phyloP scores from a whole-genome alignment of 2,329 filamentous ascomycete genomes.

The Lachnellula subtilissima region DNA sequence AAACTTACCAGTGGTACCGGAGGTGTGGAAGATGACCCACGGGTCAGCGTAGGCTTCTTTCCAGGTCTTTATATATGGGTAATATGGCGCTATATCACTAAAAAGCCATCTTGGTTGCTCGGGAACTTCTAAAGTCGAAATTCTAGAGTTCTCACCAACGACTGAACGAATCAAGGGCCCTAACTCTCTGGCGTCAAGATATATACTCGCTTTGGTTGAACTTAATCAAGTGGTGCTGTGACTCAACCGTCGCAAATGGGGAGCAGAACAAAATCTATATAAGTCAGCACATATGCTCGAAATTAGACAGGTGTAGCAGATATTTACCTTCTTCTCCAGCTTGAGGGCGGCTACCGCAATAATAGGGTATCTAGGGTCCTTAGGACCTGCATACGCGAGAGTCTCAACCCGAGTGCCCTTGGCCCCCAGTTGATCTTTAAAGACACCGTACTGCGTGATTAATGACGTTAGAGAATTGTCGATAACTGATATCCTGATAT shows the following conservation, averaged over 20 bases:
- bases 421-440: background rate
- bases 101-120: background rate
- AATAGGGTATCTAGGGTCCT: background rate
- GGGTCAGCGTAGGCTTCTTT: constrained; percentile 1
- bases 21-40: constrained; percentile 15
- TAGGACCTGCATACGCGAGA: constrained; percentile 1
- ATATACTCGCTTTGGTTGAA: background rate
- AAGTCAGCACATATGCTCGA: background rate
- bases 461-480: background rate
- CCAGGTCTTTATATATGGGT: constrained; percentile 4
- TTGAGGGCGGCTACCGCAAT: constrained; percentile 2
- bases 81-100: background rate
- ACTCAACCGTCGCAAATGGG: background rate
- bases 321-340: background rate
- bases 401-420: background rate
- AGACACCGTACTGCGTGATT: background rate
- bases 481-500: background rate
- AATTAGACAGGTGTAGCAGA: background rate
- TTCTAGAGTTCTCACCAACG: background rate
- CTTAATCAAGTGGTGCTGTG: background rate
- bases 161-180: background rate
- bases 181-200: background rate
- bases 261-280: background rate
- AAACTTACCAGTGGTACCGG: constrained; percentile 15
- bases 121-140: background rate